A percentile compares a stretch with the other conserved stretches of the same genome.
phyloP scores from a whole-genome alignment of 257 asterid species.

The Fraxinus cuspidata region DNA sequence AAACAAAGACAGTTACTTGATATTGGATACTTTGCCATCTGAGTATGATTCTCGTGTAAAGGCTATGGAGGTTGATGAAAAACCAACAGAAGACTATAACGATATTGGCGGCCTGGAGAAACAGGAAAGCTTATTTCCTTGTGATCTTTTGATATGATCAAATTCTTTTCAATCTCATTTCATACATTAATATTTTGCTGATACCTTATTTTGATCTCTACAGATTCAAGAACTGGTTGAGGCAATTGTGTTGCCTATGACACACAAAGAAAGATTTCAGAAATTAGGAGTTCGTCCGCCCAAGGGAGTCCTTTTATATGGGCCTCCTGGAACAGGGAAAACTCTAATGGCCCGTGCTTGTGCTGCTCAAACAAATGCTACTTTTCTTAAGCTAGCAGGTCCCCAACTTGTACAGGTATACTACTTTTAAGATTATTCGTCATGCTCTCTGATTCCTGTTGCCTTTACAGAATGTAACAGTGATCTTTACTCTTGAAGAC shows the following conservation, averaged over 20 bases:
- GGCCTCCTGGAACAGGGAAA: constrained; percentile 91
- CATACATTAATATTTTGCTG: constrained; percentile 1
- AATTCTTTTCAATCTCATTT: constrained; percentile 12
- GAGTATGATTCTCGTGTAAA: constrained; percentile 97
- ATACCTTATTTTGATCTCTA: not conserved
- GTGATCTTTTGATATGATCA: not conserved
- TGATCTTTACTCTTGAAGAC: constrained; percentile 12
- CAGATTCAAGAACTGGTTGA: constrained; percentile 85
- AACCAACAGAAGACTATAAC: constrained; percentile 96
- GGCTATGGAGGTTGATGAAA: constrained; percentile 99
- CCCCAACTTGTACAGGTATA: constrained; percentile 80
- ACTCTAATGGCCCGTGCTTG: constrained; percentile 83
- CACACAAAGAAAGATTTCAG: constrained; percentile 76
- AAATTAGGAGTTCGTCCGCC: constrained; percentile 80
- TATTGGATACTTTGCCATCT: constrained; percentile 91
- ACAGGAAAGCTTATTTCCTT: constrained; percentile 50
- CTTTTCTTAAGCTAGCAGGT: constrained; percentile 75
- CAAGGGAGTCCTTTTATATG: constrained; percentile 76
- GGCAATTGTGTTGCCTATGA: constrained; percentile 87
- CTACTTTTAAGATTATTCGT: not conserved
- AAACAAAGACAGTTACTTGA: constrained; percentile 93
- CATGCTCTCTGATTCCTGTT: constrained; percentile 16
- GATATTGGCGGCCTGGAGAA: constrained; percentile 97
- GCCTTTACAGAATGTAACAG: constrained; percentile 12
- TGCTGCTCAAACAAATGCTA: constrained; percentile 83